Base-by-base conservation (phyloP, 179 eudicot species). In the Beta lomatogona region DNA sequence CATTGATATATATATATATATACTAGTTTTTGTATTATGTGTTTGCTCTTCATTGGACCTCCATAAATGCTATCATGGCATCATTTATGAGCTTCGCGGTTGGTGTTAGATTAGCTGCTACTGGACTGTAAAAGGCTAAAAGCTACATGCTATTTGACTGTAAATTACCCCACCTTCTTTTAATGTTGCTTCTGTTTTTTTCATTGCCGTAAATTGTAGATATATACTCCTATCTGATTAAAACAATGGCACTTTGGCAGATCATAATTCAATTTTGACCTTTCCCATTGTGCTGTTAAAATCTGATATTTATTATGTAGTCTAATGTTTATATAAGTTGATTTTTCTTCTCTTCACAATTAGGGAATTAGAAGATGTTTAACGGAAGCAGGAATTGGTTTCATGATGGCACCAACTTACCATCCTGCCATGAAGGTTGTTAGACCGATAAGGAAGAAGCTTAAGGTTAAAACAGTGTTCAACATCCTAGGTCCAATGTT, bases 361-460 rank as follows among this genome's bases (percentile, higher is more conserved):
- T 81, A 96, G 99, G 99, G 94, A 75, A 85, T 96, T 65, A 85
- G 53, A 84, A 89, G 89, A 75, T 96, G 99, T 71, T 91, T 96
- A 13, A 81, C 84, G 28, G 93, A 93, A 80, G 97, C 87, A 31
- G 98, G 99, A 67, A 94, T 96, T 67, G 97, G 99, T 73, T 96
- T 96, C 83, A 96, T 96, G 98, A 94, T 96, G 99, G 68, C 97
- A 82, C 94, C 98, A 7, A 85, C 87, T 44, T 94, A 91, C 85
- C 99, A 96, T 90, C 98, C 99, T 5, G 98, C 98, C 8, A 96
- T 96, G 99, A 87, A 92, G 88, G 82, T 96, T 85, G 99, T 96
- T 73, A 84, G 98, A 80, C 97, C 98, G 13, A 86, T 96, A 65
- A 90, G 99, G 83, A 93, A 92, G 81, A 89, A 93, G 88, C 88